Percentiles rank a stretch among this genome's conserved stretches.
Evolutionary conservation across 257 asterid genomes (phyloP).

Genomic region (Paulownia fortunei): DNA sequence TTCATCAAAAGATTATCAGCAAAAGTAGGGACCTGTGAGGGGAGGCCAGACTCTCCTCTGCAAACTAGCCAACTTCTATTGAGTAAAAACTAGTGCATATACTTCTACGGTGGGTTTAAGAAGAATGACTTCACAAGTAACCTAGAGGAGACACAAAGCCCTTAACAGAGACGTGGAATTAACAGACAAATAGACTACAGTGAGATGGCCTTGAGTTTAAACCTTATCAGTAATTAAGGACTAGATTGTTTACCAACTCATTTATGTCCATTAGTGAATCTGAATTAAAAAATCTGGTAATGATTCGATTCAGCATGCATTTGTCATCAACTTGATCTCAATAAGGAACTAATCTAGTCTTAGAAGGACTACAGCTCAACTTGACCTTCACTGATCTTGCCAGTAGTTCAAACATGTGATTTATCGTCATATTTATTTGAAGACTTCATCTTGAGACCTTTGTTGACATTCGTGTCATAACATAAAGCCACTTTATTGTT

Average conservation of each 20-base stretch:
- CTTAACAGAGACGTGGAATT: slow-evolving; percentile 2
- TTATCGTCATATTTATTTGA: no score
- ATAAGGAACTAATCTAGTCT: neutral
- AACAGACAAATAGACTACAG: neutral
- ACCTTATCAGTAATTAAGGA: neutral
- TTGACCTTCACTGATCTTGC: neutral
- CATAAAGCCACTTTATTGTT: neutral
- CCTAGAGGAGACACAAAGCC: neutral
- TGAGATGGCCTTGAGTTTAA: neutral
- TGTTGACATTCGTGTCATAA: neutral
- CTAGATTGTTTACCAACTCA: neutral
- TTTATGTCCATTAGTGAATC: neutral
- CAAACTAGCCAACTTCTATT: no score
- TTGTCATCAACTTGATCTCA: neutral
- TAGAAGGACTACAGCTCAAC: neutral
- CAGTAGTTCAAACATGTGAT: neutral
- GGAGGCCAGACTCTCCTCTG: no score
- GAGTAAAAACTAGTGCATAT: no score
- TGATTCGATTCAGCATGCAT: no score
- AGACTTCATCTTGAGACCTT: no score
- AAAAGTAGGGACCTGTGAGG: no score
- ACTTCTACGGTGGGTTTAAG: no score
- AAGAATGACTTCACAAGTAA: neutral
- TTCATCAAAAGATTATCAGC: no score
- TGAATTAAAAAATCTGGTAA: neutral